Conservation (phyloP, 192 early-diverging fungal genomes). For the Entomortierella lignicola region DNA sequence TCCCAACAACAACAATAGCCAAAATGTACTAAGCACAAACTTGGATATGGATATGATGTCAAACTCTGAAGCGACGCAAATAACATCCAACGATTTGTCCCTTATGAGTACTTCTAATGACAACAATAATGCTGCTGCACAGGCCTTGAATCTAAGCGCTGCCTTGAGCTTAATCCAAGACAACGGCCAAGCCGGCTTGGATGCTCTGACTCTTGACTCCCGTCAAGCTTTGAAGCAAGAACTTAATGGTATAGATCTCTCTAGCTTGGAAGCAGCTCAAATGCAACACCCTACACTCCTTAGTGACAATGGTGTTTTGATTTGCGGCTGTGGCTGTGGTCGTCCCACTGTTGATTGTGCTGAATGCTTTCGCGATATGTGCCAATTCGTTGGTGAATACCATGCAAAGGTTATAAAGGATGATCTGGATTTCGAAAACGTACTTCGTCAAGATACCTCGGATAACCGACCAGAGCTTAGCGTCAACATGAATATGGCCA, state of each 20-base stretch:
- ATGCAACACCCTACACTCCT: conserved; percentile 46
- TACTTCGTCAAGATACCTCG: not conserved
- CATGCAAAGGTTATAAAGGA: conserved; percentile 48
- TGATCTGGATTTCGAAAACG: conserved; percentile 21
- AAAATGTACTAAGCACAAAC: not conserved
- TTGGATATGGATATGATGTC: not conserved
- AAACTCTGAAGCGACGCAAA: not conserved
- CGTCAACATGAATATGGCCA: conserved; percentile 33
- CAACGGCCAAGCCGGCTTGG: conserved; percentile 4
- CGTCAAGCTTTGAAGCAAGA: conserved; percentile 30
- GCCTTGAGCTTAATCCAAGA: conserved; percentile 26
- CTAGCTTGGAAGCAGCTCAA: conserved; percentile 26
- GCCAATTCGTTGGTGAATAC: conserved; percentile 39
- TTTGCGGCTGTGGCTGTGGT: conserved; percentile 53
- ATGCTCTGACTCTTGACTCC: conserved; percentile 2
- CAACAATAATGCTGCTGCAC: not conserved
- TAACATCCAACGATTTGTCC: conserved; percentile 1
- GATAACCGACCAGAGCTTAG: conserved; percentile 2
- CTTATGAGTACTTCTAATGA: not conserved
- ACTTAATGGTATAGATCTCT: conserved; percentile 12
- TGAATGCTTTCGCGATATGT: conserved; percentile 53
- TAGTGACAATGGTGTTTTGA: conserved; percentile 40
- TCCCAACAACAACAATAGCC: conserved; percentile 40
- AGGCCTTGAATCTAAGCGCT: conserved; percentile 25
- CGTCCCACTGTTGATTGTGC: conserved; percentile 47